Evolutionary conservation across 1,139 yeast species (phyloP), one percentile per base, ranked within the genome.

Genomic region (Kodamaea sp.): DNA sequence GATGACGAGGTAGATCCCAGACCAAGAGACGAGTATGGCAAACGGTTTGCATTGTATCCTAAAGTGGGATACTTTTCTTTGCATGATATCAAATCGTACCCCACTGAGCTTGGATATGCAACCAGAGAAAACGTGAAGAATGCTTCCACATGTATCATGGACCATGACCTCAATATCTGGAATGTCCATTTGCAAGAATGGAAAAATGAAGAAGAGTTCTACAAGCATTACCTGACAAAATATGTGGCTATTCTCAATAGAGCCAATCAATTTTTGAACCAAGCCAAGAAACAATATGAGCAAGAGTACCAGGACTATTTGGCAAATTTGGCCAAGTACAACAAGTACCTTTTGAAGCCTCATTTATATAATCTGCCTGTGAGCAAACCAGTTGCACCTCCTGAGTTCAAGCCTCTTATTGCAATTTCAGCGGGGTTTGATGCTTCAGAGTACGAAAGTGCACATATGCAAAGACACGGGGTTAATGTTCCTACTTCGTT

Each of bases 391-490:
- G 46, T 44, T 4, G 61, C 69, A 1, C 76, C 75, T 4, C 70
- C 50, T n/a, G 76, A 78, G 1, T 85, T 82, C 59, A 82, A 80
- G 50, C 88, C 92, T 0, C 56, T 86, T 41, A 77, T 87, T 4
- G 72, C 83, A 12, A 70, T 87, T 2, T 83, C 94, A 26, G 92
- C 96, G 1, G 96, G 96, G 3, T 87, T 87, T 55, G 96, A 87
- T 61, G 95, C 95, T 2, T 82, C 88, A 19, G 96, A 87, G 55
- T 81, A 78, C 54, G 96, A 87, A 53, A 81, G 82, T 39, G 78
- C 79, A 14, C 78, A 81, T 39, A 87, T 87, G 96, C 95, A 87
- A 59, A 69, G 96, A 39, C 96, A 87, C 53, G 82, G 82, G 0
- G 87, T 83, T 22, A 81, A 83, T 46, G 90, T 87, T 4, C 96